Evolutionary conservation across 2,329 filamentous ascomycete species (phyloP), one percentile per base, ranked within the genome.

Genomic region (Fusarium pseudoanthophilum): DNA sequence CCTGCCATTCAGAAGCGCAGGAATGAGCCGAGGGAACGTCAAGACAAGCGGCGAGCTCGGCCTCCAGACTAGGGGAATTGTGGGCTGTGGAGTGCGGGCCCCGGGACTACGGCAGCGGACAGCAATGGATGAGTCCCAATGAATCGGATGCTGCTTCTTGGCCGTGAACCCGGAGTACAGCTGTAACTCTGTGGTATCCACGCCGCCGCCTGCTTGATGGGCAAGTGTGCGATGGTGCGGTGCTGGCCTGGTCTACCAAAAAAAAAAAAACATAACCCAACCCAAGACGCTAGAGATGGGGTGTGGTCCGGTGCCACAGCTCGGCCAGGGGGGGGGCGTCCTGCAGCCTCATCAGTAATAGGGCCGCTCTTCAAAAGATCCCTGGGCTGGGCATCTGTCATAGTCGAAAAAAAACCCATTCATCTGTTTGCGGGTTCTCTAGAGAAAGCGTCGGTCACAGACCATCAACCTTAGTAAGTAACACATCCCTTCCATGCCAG

Each of bases 71-170:
- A 73, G 59, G 61, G 71, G 49, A 46, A 63, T 67, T 74, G 71
- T 74, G 72, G 72, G 59, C 32, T 62, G 67, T 74, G 71, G 67
- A 74, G 71, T 64, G 68, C 71, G 72, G 71, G 71, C 71, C 61
- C 68, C 68, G 72, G 71, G 64, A 74, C 71, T 74, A 74, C 71
- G 72, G 72, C 71, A 74, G 72, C 71, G 71, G 68, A 52, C 71
- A 72, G 59, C 67, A 74, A 52, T 64, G 63, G 53, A 66, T 55
- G 71, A 68, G 51, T 72, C 59, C 71, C 64, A 71, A 74, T 74
- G 58, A 60, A 74, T 74, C 68, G 71, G 67, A 65, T 43, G 48
- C 67, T 74, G 57, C 20, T 57, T 66, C 67, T 67, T 65, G 64
- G 62, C 73, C 64, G 61, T 76, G 68, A 77, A 73, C 71, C 75